Evolutionary conservation across 306 rosid genomes (phyloP).

Genomic region (Boehmeria nivea): DNA sequence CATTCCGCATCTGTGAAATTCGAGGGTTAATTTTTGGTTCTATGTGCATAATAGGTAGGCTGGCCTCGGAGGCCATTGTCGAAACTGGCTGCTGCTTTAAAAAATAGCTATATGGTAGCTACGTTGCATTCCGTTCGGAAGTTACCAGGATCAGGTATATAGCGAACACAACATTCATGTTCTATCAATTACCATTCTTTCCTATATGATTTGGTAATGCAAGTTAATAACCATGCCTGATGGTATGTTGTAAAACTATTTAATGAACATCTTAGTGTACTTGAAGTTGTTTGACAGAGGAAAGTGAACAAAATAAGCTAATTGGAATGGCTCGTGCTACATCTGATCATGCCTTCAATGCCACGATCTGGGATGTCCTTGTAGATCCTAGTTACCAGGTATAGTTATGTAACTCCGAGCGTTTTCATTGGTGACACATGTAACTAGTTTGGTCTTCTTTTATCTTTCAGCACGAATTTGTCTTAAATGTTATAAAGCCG

Average conservation of each 20-base stretch:
- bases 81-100: slow-evolving; percentile 79
- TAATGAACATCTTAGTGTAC: slow-evolving; percentile 87
- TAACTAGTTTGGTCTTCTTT: background rate
- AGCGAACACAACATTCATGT: slow-evolving; percentile 22
- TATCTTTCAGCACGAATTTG: background rate
- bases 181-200: slow-evolving; percentile 7
- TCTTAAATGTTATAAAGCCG: background rate
- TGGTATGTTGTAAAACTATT: slow-evolving; percentile 47
- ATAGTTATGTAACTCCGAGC: slow-evolving; percentile 4
- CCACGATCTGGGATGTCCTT: slow-evolving; percentile 98
- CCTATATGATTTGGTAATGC: slow-evolving; percentile 19
- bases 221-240: slow-evolving; percentile 28
- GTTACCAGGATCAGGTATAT: slow-evolving; percentile 75
- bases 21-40: too few relatives aligned
- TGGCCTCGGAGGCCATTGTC: slow-evolving; percentile 92
- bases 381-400: slow-evolving; percentile 95
- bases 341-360: slow-evolving; percentile 97
- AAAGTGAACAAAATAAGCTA: slow-evolving; percentile 60
- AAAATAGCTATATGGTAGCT: slow-evolving; percentile 91
- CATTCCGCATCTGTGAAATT: too few relatives aligned
- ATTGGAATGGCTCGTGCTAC: slow-evolving; percentile 99
- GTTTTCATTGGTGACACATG: too few relatives aligned
- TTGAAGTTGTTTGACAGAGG: slow-evolving; percentile 99
- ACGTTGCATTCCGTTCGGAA: slow-evolving; percentile 68
- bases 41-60: slow-evolving; percentile 59